Conservation (phyloP, 345 rosid species). For the Salix exigua region DNA sequence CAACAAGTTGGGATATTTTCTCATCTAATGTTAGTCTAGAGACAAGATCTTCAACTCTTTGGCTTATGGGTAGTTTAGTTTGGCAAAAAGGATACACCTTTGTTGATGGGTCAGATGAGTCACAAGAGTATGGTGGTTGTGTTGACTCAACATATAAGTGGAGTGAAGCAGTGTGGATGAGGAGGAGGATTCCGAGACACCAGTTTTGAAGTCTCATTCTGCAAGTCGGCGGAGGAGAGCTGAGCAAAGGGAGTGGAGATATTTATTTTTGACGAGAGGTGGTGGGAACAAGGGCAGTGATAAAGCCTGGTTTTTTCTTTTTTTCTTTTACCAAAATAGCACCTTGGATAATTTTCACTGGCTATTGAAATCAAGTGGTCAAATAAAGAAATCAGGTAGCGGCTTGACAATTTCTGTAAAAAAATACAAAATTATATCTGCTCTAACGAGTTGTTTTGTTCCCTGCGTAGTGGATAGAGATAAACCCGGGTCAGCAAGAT, state of each 20-base stretch:
- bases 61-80: conserved; percentile 46
- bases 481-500: no score
- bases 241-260: neutral
- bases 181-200: neutral
- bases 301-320: no score
- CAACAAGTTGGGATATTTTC: conserved; percentile 71
- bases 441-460: neutral
- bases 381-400: no score
- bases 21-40: conserved; percentile 69
- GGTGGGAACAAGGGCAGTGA: no score
- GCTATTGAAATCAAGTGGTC: no score
- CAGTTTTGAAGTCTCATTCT: conserved; percentile 14
- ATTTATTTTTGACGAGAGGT: neutral
- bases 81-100: conserved; percentile 48
- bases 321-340: no score
- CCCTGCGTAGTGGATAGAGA: neutral
- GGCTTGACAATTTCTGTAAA: neutral
- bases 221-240: neutral
- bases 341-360: no score
- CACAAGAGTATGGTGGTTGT: conserved; percentile 60
- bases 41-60: conserved; percentile 63
- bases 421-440: neutral
- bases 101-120: conserved; percentile 43
- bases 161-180: neutral
- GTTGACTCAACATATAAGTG: conserved; percentile 19